phyloP scores from a whole-genome alignment of 23 red algal species.

The Chondrus crispus region DNA sequence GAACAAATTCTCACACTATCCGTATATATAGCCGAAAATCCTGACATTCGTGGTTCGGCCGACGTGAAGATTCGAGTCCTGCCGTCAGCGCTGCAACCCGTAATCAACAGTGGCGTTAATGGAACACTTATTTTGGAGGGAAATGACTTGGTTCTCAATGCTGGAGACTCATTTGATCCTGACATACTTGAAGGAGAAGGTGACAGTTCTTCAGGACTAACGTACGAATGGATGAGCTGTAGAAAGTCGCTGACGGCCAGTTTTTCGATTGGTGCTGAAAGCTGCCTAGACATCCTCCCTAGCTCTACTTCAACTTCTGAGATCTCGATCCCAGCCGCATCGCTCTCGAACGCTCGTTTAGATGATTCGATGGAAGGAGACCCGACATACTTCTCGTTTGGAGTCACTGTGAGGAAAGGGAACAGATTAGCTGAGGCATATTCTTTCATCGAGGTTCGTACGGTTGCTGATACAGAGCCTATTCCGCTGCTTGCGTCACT shows the following conservation, averaged over 20 bases:
- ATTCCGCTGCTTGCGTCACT: conserved; percentile 11
- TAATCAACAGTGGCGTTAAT: conserved; percentile 49
- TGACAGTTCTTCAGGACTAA: conserved; percentile 16
- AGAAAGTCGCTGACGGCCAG: conserved; percentile 7
- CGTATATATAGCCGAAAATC: neutral
- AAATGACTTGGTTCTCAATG: conserved; percentile 20
- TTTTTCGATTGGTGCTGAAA: neutral
- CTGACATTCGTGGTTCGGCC: conserved; percentile 5
- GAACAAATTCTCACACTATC: neutral
- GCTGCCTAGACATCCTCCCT: conserved; percentile 26
- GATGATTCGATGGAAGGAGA: neutral
- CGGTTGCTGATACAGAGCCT: neutral
- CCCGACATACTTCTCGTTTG: conserved; percentile 42
- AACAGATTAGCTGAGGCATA: conserved; percentile 8
- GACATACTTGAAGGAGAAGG: conserved; percentile 39
- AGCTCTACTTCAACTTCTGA: neutral
- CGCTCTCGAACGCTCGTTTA: conserved; percentile 14
- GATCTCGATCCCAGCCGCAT: conserved; percentile 22
- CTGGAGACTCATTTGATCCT: conserved; percentile 46
- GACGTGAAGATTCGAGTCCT: conserved; percentile 12
- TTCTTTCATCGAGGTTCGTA: conserved; percentile 28
- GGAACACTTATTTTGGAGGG: conserved; percentile 21
- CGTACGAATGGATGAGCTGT: conserved; percentile 32
- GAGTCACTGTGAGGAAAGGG: conserved; percentile 21
- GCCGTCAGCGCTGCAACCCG: neutral